Evolutionary conservation across 805 yeast genomes (phyloP).

Genomic region (Nakazawaea ishiwadae): DNA sequence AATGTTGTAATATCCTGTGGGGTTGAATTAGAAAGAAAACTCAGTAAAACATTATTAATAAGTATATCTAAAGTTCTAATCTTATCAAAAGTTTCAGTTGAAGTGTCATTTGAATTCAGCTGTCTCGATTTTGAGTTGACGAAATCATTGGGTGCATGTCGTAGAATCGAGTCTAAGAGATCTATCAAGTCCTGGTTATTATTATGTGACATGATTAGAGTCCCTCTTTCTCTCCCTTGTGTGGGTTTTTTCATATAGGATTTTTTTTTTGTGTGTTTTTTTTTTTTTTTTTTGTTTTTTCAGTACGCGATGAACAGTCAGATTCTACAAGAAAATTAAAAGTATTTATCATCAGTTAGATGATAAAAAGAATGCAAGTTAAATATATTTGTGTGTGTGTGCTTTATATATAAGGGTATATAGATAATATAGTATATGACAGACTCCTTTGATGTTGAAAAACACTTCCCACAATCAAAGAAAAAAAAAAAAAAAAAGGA

Average conservation of each 20-base stretch:
- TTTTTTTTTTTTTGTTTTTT: too few species aligned
- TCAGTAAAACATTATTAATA: slow-evolving; percentile 23
- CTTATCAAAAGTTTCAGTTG: slow-evolving; percentile 17
- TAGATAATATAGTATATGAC: too few species aligned
- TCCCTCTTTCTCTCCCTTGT: background rate
- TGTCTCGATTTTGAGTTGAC: background rate
- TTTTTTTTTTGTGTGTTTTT: background rate
- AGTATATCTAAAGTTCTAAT: slow-evolving; percentile 25
- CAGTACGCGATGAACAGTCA: too few species aligned
- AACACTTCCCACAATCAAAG: too few species aligned
- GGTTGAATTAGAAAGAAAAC: slow-evolving; percentile 14
- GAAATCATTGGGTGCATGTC: slow-evolving; percentile 3
- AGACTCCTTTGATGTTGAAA: too few species aligned
- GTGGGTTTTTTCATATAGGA: too few species aligned
- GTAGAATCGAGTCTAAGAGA: slow-evolving; percentile 12
- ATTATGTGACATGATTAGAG: slow-evolving; percentile 4
- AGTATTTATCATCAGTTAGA: too few species aligned
- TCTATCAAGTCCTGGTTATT: slow-evolving; percentile 9
- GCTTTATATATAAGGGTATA: too few species aligned
- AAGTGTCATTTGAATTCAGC: background rate
- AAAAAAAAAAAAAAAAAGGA: too few species aligned
- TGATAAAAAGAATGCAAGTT: too few species aligned
- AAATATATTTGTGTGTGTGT: too few species aligned
- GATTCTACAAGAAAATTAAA: too few species aligned
- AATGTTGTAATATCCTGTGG: slow-evolving; percentile 18